Conservation (phyloP, 208 protist genomes). For the Wallacemonas sp. region DNA sequence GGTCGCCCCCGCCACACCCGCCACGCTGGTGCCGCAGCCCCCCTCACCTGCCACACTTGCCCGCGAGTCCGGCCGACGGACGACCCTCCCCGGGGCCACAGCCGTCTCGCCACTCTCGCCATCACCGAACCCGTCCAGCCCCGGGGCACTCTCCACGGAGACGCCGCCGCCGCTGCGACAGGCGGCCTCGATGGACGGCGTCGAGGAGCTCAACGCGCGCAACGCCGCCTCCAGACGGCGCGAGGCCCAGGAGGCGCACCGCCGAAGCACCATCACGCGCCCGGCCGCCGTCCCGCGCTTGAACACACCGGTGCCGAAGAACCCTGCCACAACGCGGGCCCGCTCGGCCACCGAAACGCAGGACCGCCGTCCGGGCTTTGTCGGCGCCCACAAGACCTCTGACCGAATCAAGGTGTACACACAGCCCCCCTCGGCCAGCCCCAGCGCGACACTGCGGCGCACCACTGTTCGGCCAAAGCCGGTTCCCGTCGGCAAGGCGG, state of each 20-base stretch:
- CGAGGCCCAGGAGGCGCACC: slow-evolving; percentile 1
- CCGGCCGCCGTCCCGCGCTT: not conserved
- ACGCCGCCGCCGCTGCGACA: not conserved
- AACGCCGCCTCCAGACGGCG: slow-evolving; percentile 3
- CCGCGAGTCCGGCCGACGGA: not conserved
- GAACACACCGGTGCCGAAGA: not conserved
- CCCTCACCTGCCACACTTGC: not conserved
- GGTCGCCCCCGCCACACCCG: not conserved
- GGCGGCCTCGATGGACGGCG: not conserved
- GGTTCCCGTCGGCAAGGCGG: not conserved
- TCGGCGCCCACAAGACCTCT: not conserved
- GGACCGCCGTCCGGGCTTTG: not conserved
- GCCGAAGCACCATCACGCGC: not conserved
- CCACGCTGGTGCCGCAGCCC: not conserved
- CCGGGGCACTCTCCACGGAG: not conserved
- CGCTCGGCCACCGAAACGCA: slow-evolving; percentile 11
- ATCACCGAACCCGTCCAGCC: not conserved
- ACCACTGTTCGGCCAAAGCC: slow-evolving; percentile 8
- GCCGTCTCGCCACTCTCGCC: too few relatives aligned
- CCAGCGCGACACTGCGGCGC: slow-evolving; percentile 13
- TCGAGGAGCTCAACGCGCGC: slow-evolving; percentile 13
- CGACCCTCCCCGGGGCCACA: not conserved
- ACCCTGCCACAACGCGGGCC: not conserved
- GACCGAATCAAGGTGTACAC: slow-evolving; percentile 16
- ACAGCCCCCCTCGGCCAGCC: slow-evolving; percentile 3